Evolutionary conservation across 2,329 filamentous ascomycete species (phyloP), one percentile per base, ranked within the genome.

Genomic region (Phialophora verrucosa): DNA sequence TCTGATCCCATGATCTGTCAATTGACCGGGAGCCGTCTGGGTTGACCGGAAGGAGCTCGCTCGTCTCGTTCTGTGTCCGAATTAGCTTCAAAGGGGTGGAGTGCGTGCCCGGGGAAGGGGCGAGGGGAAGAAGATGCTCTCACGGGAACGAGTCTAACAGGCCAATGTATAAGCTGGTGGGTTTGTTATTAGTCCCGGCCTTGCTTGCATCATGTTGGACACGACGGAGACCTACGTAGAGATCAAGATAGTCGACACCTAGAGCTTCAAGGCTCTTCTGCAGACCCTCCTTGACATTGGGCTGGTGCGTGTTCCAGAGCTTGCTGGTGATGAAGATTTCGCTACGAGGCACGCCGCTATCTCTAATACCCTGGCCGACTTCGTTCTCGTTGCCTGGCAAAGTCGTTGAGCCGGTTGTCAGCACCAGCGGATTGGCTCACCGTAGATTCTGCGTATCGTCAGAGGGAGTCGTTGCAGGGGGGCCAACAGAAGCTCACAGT

Each of bases 311-410:
- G 78, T 87, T 88, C 87, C 87, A 90, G 59, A 94, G 86, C 84
- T 95, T 95, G 73, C 90, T 92, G 58, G 91, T 94, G 63, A 91
- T 78, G 83, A 86, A 91, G 75, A 91, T 85, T 72, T 90, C 80
- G 62, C 84, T 80, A 27, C 89, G 84, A 14, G 87, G 83, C 0
- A 91, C 84, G 27, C 87, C 87, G 38, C 85, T 85, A 66, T 88
- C 83, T 70, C 81, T 82, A 75, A 91, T 88, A 60, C 87, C 89
- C 60, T 83, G 78, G 66, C 89, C 88, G 25, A 91, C 88, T 74
- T 90, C 88, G 62, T 80, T 79, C 76, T 91, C 91, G 79, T 94
- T 94, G 76, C 87, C 88, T 77, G 94, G 94, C 62, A 59, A 74
- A 66, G 65, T 72, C 50, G 27, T 20, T 44, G 56, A 31, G 17